Base-by-base conservation (phyloP, 2,329 filamentous ascomycete genomes). In the Xylaria sp. region DNA sequence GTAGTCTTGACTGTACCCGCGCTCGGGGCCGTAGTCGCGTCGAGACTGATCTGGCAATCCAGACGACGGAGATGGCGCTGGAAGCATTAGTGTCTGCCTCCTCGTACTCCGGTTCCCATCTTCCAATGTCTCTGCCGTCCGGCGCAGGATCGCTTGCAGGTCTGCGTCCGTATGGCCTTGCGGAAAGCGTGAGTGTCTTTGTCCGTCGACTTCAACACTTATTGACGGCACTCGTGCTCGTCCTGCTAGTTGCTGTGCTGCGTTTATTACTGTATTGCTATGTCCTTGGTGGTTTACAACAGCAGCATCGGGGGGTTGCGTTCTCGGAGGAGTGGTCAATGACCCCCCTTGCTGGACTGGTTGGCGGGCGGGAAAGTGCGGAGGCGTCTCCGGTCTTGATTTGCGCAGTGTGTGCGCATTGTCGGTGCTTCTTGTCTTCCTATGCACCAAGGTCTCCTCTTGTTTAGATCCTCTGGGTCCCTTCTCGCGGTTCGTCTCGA, bases 91-190 rank as follows among this genome's bases (percentile, higher is more conserved):
- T 0, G 71, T 74, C 67, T 74, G 72, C 25, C 74, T 63, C 31
- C 72, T 64, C n/a, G 64, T n/a, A 49, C 71, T 73, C n/a, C 68
- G 66, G 9, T 60, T 69, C 3, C 79, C 79, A 3, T 80, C 77
- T 19, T 78, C 75, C 14, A 87, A 76, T 9, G 84, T 76, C 73
- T 81, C 76, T 25, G 86, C 84, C 1, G 84, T 87, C 35, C 78
- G 82, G 45, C 77, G 78, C 33, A 87, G 74, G 28, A 87, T 87
- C 62, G 82, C 76, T 1, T 79, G 76, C 25, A 87, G 71, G 1
- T 83, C 83, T 11, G 79, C 77, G 65, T 86, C 84, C 0, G 82
- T 78, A n/a, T 40, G 58, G 19, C 46, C 43, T 12, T 53, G 47
- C 28, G 45, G 56, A n/a, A 28, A 15, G 17, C 45, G 53, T 14